A percentile compares a stretch with the other conserved stretches of the same genome.
phyloP scores from a whole-genome alignment of 164 flowering plant species.

The Tetrastigma voinierianum region DNA sequence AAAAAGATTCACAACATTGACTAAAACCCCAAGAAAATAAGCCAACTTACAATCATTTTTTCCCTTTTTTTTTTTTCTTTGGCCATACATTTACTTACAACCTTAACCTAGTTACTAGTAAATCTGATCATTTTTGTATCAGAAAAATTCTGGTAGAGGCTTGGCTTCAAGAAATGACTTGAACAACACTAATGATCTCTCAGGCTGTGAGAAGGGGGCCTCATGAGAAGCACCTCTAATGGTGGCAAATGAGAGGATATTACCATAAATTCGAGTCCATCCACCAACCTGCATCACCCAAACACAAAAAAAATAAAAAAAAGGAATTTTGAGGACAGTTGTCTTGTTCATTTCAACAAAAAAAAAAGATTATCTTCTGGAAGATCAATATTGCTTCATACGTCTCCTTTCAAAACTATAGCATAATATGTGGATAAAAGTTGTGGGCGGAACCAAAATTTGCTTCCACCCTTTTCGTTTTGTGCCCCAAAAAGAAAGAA shows the following conservation, averaged over 20 bases:
- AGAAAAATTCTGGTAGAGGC: conserved; percentile 21
- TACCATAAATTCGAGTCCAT: conserved; percentile 51
- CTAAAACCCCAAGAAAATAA: background rate
- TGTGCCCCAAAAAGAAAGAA: too few relatives aligned
- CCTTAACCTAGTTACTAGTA: background rate
- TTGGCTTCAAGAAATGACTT: conserved; percentile 24
- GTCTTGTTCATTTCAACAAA: too few relatives aligned
- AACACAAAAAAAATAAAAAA: too few relatives aligned
- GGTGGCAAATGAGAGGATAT: conserved; percentile 31
- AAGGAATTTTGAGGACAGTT: too few relatives aligned
- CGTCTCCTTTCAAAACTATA: background rate
- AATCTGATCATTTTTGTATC: background rate
- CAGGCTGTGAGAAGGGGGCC: conserved; percentile 36
- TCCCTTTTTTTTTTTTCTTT: background rate
- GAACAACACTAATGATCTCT: conserved; percentile 31
- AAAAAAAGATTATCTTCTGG: background rate
- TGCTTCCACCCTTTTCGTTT: too few relatives aligned
- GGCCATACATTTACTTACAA: background rate
- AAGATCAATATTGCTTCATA: background rate
- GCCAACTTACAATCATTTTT: background rate
- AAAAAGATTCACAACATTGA: background rate
- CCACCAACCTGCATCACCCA: conserved; percentile 48
- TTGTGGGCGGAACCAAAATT: too few relatives aligned
- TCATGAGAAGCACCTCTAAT: conserved; percentile 28
- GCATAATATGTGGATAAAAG: too few relatives aligned